Conservation (phyloP, 148 eudicot genomes). For the Camellia sinensis region DNA sequence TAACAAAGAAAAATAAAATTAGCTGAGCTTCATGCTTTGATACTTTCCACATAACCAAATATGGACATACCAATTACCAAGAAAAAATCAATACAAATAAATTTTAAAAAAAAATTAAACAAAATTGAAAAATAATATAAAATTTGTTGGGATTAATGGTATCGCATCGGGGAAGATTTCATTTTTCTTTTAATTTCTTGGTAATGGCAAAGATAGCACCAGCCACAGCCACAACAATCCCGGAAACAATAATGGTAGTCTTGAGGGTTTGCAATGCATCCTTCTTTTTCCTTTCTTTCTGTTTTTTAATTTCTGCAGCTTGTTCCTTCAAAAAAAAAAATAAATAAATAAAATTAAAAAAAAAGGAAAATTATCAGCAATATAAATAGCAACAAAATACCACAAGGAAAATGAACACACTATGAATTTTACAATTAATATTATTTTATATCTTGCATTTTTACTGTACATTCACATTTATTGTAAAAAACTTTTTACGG, state of each 20-base stretch:
- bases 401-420: background rate
- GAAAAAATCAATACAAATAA: background rate
- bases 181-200: slow-evolving; percentile 48
- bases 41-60: background rate
- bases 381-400: background rate
- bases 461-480: too few species aligned
- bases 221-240: slow-evolving; percentile 55
- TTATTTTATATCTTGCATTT: too few species aligned
- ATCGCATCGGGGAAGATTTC: slow-evolving; percentile 1
- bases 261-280: slow-evolving; percentile 49
- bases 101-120: background rate
- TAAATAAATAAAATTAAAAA: too few species aligned
- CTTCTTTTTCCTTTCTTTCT: slow-evolving; percentile 33
- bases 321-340: slow-evolving; percentile 25
- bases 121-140: background rate
- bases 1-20: background rate
- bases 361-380: background rate
- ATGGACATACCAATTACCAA: background rate
- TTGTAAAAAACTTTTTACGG: too few species aligned
- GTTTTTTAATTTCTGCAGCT: slow-evolving; percentile 20
- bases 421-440: background rate
- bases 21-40: background rate
- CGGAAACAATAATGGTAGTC: slow-evolving; percentile 54
- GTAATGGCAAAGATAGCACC: slow-evolving; percentile 56
- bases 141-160: background rate